phyloP scores from a whole-genome alignment of 1,284 basidiomycete species.

The Leccinum griseonigrum region DNA sequence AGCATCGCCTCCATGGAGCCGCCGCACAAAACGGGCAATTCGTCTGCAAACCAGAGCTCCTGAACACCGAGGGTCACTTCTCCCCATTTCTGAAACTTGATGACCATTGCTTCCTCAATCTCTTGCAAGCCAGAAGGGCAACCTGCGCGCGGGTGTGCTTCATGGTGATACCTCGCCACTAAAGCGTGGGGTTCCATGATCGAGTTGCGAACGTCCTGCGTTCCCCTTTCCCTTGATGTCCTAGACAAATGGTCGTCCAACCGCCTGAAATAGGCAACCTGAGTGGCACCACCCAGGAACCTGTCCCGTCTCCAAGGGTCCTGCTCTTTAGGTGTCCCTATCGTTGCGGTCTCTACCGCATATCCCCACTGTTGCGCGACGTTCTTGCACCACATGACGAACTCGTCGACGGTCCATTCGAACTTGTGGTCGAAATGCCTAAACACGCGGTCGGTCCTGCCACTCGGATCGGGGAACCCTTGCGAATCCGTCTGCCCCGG shows the following conservation, averaged over 20 bases:
- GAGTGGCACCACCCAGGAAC: conserved; percentile 65
- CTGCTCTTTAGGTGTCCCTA: conserved; percentile 54
- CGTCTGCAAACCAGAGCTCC: conserved; percentile 69
- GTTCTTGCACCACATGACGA: conserved; percentile 64
- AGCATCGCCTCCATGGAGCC: conserved; percentile 65
- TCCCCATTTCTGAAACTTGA: conserved; percentile 52
- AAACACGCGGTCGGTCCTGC: conserved; percentile 71
- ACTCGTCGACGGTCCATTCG: conserved; percentile 88
- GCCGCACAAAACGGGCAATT: conserved; percentile 60
- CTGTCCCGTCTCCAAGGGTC: conserved; percentile 72
- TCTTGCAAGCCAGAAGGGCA: conserved; percentile 41
- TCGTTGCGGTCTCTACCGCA: conserved; percentile 49
- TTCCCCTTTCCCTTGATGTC: conserved; percentile 36
- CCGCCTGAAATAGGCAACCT: conserved; percentile 68
- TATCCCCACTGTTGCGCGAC: conserved; percentile 78
- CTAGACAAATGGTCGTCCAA: conserved; percentile 35
- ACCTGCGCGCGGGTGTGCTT: conserved; percentile 46
- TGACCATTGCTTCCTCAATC: conserved; percentile 52
- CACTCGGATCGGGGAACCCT: conserved; percentile 73
- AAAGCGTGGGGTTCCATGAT: conserved; percentile 46
- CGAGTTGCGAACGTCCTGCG: conserved; percentile 33
- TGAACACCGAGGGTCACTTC: conserved; percentile 51
- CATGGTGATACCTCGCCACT: conserved; percentile 49
- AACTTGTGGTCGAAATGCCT: conserved; percentile 90
- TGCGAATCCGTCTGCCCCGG: conserved; percentile 47